phyloP scores from a whole-genome alignment of 441 rosid genomes.

The Dalechampia spathulata region DNA sequence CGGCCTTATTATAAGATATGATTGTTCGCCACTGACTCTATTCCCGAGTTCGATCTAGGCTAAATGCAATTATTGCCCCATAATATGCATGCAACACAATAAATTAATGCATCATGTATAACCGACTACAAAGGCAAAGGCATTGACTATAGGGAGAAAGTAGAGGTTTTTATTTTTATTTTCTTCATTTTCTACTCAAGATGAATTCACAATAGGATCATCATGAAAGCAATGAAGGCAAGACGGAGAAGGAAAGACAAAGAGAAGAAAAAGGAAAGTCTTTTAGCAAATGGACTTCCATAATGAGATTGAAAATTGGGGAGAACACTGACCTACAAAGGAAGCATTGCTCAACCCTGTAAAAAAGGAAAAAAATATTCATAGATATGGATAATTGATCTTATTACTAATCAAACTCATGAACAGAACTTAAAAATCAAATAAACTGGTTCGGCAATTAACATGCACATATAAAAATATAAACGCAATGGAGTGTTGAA shows the following conservation, averaged over 20 bases:
- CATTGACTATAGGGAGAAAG: too few species aligned
- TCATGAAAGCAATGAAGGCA: too few species aligned
- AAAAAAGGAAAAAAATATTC: constrained; percentile 11
- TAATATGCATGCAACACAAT: not conserved
- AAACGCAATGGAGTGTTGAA: not conserved
- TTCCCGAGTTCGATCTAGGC: not conserved
- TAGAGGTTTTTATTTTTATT: too few species aligned
- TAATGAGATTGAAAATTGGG: not conserved
- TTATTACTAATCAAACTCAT: not conserved
- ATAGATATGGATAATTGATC: not conserved
- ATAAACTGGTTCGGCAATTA: not conserved
- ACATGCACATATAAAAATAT: not conserved
- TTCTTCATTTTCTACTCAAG: too few species aligned
- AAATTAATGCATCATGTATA: not conserved
- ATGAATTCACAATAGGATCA: too few species aligned
- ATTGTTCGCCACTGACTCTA: not conserved
- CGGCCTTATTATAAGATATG: not conserved
- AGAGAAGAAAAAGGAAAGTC: not conserved
- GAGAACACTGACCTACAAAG: constrained; percentile 50
- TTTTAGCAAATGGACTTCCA: not conserved
- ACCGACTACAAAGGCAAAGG: not conserved
- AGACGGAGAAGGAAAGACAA: too few species aligned
- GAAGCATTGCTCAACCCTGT: constrained; percentile 77
- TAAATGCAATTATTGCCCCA: not conserved
- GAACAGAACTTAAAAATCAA: not conserved